Evolutionary conservation across 768 basidiomycete species (phyloP), one percentile per base, ranked within the genome.

Genomic region (Tephrocybe rancida): DNA sequence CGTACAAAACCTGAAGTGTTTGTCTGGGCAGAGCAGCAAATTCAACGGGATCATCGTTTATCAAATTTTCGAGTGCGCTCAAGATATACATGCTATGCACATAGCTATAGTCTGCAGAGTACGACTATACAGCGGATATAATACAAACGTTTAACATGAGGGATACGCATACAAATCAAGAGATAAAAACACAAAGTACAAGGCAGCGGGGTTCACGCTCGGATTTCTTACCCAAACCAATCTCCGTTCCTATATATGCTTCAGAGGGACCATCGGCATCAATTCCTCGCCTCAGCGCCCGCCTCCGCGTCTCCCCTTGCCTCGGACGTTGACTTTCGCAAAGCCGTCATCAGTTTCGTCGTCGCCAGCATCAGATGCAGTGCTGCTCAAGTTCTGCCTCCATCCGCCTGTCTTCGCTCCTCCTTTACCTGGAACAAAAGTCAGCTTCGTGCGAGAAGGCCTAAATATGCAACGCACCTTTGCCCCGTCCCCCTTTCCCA

Each of bases 331-430:
- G 11, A 39, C 50, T 25, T 25, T 27, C 37, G 41, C 47, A 24
- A 59, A 59, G 1, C 57, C 52, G 14, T 56, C 52, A 3, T 46
- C 44, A 13, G 39, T 30, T 13, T 16, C 49, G 24, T 37, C 37
- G 22, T 42, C 39, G 29, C 42, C 21, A 9, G 22, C 45, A 39
- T 58, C 51, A 24, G 48, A 51, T 11, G 51, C 19, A n/a, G n/a
- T n/a, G 27, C 22, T 48, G 43, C 44, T 54, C n/a, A 30, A 18
- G 8, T 53, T 56, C 44, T 53, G 44, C 18, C 55, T 56, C 55
- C 58, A 54, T 21, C 48, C 45, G 1, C 54, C 58, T 10, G 50
- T 45, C 22, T 45, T 50, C 11, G 41, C 30, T n/a, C 43, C 41
- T 14, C 41, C 47, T 38, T 38, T 53, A 29, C 52, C 50, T 50